A percentile compares a stretch with the other conserved stretches of the same genome.
Evolutionary conservation across 768 basidiomycete genomes (phyloP).

Genomic region (Rhodocollybia butyracea): DNA sequence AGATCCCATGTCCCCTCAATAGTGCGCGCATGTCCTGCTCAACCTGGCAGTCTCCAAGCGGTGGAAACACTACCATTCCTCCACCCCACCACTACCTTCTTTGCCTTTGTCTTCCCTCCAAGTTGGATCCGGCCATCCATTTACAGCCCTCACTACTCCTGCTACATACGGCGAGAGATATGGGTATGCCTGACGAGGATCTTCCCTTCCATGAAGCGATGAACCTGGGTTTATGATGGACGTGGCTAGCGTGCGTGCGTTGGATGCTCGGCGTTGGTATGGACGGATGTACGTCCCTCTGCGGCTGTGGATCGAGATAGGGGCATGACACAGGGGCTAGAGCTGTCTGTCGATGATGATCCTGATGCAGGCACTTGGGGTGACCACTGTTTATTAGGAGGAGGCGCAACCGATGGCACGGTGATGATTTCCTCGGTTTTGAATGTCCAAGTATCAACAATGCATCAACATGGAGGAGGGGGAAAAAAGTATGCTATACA

Average conservation of each 20-base stretch:
- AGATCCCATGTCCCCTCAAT: too few species aligned
- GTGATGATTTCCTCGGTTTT: constrained; percentile 69
- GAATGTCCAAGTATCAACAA: constrained; percentile 86
- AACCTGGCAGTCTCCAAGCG: too few species aligned
- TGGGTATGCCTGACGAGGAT: too few species aligned
- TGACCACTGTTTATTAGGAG: constrained; percentile 2
- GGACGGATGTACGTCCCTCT: neutral
- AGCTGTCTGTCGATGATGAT: constrained; percentile 5
- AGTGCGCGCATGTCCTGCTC: too few species aligned
- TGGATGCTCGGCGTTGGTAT: neutral
- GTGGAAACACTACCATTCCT: too few species aligned
- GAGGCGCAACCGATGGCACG: constrained; percentile 6
- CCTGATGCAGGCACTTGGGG: constrained; percentile 10
- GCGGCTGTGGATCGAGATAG: too few species aligned
- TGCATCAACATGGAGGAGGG: constrained; percentile 46
- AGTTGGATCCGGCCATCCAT: too few species aligned
- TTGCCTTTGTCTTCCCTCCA: too few species aligned
- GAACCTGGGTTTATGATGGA: constrained; percentile 4
- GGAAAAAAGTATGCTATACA: neutral
- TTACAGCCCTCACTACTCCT: too few species aligned
- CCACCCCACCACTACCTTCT: too few species aligned
- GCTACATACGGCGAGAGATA: too few species aligned
- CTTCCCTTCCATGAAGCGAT: too few species aligned
- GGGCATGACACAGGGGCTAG: constrained; percentile 2
- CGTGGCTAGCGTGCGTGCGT: neutral